Conservation (phyloP, 2,329 filamentous ascomycete species). For the Aureobasidium subglaciale region DNA sequence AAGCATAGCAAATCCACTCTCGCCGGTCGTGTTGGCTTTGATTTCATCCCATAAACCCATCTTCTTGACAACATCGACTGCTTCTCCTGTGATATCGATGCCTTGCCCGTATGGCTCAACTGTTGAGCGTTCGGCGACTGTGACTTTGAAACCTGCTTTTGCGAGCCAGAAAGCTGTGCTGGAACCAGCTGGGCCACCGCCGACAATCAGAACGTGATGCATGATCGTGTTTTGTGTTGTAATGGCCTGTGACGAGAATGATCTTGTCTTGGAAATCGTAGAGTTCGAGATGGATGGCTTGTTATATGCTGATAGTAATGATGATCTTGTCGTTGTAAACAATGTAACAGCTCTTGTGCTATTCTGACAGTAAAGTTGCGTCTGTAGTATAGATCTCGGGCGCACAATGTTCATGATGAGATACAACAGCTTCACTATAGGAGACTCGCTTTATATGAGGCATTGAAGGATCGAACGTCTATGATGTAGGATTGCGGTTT, state of each 20-base stretch:
- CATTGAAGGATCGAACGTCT: neutral
- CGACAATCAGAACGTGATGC: slow-evolving; percentile 20
- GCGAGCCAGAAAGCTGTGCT: slow-evolving; percentile 23
- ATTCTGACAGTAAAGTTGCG: neutral
- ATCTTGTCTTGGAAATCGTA: neutral
- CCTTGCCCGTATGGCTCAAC: slow-evolving; percentile 22
- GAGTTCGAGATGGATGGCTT: neutral
- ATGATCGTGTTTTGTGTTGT: neutral
- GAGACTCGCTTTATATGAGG: neutral
- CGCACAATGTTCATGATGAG: neutral
- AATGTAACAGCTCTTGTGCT: neutral
- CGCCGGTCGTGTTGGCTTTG: slow-evolving; percentile 22
- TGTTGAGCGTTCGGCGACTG: slow-evolving; percentile 22
- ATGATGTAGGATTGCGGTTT: neutral
- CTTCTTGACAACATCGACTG: slow-evolving; percentile 20
- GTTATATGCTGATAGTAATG: neutral
- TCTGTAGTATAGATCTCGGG: neutral
- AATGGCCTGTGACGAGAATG: neutral
- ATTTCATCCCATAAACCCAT: slow-evolving; percentile 25
- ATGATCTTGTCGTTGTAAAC: neutral
- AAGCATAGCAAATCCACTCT: slow-evolving; percentile 23
- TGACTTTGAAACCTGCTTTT: slow-evolving; percentile 19
- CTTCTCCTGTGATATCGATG: slow-evolving; percentile 24
- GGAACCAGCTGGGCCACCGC: slow-evolving; percentile 23
- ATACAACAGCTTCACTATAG: too few relatives aligned